A percentile compares a stretch with the other conserved stretches of the same genome.
Conservation (phyloP, 768 basidiomycete genomes). For the Phlebiopsis gigantea region DNA sequence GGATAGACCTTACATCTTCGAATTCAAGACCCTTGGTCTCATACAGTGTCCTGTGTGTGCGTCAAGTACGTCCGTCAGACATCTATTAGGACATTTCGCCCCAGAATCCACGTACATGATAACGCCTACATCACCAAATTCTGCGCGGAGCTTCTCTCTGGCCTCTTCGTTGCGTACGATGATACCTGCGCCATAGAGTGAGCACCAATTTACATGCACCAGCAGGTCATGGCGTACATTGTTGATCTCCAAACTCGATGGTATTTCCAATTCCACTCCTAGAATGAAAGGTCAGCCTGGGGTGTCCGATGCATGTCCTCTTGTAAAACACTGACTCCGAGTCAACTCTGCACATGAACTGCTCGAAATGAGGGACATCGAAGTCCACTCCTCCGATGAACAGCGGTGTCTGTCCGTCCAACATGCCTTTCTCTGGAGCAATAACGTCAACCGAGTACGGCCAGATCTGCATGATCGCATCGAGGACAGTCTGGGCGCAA, state of each 20-base stretch:
- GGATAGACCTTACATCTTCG: constrained; percentile 43
- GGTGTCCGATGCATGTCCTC: not conserved
- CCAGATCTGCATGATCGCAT: constrained; percentile 27
- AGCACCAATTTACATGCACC: not conserved
- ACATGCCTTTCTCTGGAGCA: constrained; percentile 24
- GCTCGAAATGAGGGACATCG: constrained; percentile 24
- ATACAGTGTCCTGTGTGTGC: constrained; percentile 46
- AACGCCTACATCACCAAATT: constrained; percentile 25
- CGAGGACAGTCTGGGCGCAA: constrained; percentile 28
- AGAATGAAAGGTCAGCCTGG: not conserved
- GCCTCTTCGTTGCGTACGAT: constrained; percentile 29
- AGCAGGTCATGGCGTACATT: constrained; percentile 18
- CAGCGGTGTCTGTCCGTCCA: constrained; percentile 28
- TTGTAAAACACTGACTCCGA: constrained; percentile 16
- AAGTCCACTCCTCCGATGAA: constrained; percentile 23
- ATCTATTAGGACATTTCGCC: not conserved
- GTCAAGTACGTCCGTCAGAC: too few relatives aligned
- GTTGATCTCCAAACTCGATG: constrained; percentile 25
- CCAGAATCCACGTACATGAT: constrained; percentile 10
- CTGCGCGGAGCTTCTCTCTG: constrained; percentile 18
- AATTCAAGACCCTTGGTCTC: constrained; percentile 67
- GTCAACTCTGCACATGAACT: constrained; percentile 24
- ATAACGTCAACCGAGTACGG: constrained; percentile 29
- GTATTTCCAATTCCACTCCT: constrained; percentile 17
- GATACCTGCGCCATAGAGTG: constrained; percentile 21